phyloP scores from a whole-genome alignment of 2,329 filamentous ascomycete genomes.

The Curvularia verruculosa region DNA sequence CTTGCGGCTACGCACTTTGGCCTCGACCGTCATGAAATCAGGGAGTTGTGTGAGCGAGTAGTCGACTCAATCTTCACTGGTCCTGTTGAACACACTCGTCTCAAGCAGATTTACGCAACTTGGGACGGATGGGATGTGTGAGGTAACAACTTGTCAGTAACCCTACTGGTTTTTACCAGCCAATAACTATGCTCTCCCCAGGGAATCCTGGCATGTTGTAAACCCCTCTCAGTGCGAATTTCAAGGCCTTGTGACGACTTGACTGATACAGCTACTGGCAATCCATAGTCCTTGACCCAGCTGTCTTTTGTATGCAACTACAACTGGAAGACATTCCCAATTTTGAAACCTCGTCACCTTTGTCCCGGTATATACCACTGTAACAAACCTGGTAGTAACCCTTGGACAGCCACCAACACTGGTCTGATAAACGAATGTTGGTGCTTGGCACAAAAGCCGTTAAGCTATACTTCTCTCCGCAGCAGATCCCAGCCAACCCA shows the following conservation, averaged over 20 bases:
- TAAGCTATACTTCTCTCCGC: neutral
- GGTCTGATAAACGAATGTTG: neutral
- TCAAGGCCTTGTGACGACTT: neutral
- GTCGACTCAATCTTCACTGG: conserved; percentile 71
- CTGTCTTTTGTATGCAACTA: neutral
- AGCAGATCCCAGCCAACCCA: neutral
- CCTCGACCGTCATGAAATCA: conserved; percentile 57
- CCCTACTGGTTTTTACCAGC: neutral
- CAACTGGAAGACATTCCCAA: neutral
- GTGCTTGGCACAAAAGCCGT: neutral
- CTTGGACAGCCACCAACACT: neutral
- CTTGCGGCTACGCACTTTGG: conserved; percentile 74
- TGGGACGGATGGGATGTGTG: conserved; percentile 30
- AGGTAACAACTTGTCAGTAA: neutral
- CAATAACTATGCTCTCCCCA: neutral
- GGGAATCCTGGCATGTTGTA: neutral
- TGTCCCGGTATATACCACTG: neutral
- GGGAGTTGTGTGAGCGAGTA: conserved; percentile 64
- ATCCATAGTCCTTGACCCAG: neutral
- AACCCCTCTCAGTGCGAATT: neutral
- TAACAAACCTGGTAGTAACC: neutral
- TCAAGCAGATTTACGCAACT: conserved; percentile 44
- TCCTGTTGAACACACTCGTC: conserved; percentile 64
- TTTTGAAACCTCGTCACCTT: neutral
- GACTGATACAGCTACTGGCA: neutral